A percentile compares a stretch with the other conserved stretches of the same genome.
Evolutionary conservation across 2,329 filamentous ascomycete genomes (phyloP).

Genomic region (Metarhizium brunneum): DNA sequence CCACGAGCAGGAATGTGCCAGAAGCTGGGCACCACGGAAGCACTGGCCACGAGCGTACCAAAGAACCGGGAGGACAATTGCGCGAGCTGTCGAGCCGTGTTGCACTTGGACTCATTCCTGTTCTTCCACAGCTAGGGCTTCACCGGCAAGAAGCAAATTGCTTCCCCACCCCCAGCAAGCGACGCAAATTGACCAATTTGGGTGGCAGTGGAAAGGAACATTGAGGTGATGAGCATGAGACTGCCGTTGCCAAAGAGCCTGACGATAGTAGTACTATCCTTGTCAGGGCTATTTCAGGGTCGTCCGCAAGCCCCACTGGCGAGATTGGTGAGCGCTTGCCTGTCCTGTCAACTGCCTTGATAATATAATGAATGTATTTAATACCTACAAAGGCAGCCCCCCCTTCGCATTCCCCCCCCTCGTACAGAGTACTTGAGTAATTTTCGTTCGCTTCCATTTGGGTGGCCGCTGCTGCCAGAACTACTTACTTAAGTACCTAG

Average conservation of each 20-base stretch:
- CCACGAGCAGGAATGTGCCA: not conserved
- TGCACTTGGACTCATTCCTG: not conserved
- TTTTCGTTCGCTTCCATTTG: no score
- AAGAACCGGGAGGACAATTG: no score
- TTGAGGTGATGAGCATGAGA: not conserved
- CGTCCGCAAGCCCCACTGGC: slow-evolving; percentile 2
- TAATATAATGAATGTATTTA: no score
- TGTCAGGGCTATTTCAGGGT: not conserved
- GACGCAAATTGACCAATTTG: slow-evolving; percentile 18
- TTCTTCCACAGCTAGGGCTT: not conserved
- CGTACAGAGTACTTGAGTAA: no score
- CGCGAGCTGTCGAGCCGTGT: not conserved
- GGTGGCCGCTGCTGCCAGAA: no score
- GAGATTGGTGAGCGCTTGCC: slow-evolving; percentile 6
- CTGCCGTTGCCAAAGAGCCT: not conserved
- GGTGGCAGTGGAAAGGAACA: slow-evolving; percentile 2
- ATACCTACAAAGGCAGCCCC: no score
- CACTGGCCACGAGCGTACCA: no score
- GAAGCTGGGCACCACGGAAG: not conserved
- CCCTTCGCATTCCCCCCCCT: no score
- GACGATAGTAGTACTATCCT: not conserved
- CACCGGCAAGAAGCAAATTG: slow-evolving; percentile 3
- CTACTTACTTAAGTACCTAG: no score
- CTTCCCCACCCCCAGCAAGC: slow-evolving; percentile 5
- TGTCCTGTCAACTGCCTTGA: not conserved